Evolutionary conservation across 2,329 filamentous ascomycete species (phyloP).

Genomic region (Penicillium sp.): DNA sequence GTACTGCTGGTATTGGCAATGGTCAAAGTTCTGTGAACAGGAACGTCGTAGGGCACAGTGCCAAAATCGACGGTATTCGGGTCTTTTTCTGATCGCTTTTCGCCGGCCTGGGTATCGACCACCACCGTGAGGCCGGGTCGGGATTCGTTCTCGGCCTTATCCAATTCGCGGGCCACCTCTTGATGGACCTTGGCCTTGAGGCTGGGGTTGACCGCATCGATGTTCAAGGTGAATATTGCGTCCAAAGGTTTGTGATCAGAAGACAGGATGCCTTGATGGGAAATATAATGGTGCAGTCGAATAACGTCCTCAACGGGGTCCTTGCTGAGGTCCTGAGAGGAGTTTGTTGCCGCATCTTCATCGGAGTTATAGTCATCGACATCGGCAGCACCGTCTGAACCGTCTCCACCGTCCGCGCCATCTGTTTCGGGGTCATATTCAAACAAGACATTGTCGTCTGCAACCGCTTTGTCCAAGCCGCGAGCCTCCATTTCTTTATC

Average conservation of each 20-base stretch:
- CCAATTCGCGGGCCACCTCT: conserved; percentile 82
- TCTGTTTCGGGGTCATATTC: conserved; percentile 86
- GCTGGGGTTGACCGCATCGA: conserved; percentile 81
- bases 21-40: conserved; percentile 66
- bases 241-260: conserved; percentile 94
- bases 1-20: conserved; percentile 91
- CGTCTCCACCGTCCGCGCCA: conserved; percentile 47
- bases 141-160: conserved; percentile 87
- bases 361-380: background rate
- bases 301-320: conserved; percentile 50
- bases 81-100: conserved; percentile 34
- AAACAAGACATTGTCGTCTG: conserved; percentile 81
- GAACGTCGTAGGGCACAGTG: conserved; percentile 65
- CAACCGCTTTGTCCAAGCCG: conserved; percentile 68
- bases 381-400: conserved; percentile 55
- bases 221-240: conserved; percentile 78
- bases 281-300: conserved; percentile 68
- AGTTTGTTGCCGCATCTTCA: background rate
- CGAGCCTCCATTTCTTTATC: conserved; percentile 83
- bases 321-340: conserved; percentile 9
- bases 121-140: conserved; percentile 80
- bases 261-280: conserved; percentile 83
- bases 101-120: conserved; percentile 58
- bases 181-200: conserved; percentile 79
- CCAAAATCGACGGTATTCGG: conserved; percentile 73